Evolutionary conservation across 2,329 filamentous ascomycete genomes (phyloP), one percentile per base, ranked within the genome.

Genomic region (Trichoderma gracile): DNA sequence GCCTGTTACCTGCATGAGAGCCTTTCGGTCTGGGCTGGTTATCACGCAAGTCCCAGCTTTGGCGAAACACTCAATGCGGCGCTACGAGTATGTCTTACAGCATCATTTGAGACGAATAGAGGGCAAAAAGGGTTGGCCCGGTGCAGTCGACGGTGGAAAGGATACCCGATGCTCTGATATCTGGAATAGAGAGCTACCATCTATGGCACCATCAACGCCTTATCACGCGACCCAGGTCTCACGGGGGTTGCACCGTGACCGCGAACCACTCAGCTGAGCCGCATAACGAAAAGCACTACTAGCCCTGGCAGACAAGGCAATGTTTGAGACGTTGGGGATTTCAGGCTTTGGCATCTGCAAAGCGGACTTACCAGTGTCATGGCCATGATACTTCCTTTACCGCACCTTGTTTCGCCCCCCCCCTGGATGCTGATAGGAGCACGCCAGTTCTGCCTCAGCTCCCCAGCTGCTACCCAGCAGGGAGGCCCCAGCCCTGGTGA

Each of bases 1-100:
- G 49, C 58, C 52, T 17, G 52, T n/a, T 56, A 21, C 49, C 43
- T 65, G 55, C 63, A 60, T 60, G 56, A 38, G 49, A 23, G 40
- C 42, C 27, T 12, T 45, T 49, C 27, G 45, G 54, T 17, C 33
- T 2, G 33, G 33, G 12, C 23, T 30, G 49, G 38, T 45, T 14
- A 42, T 49, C 21, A 55, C 42, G 55, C 63, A 55, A 17, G 38
- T 46, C 19, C 25, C 38, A 27, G 52, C 53, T 58, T 47, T 54
- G 25, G 38, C 58, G n/a, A n/a, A 46, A 27, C 27, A 19, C 52
- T 56, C 14, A 21, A 8, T 56, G 46, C 46, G 43, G 52, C 38
- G 30, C 42, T 45, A 42, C 6, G 15, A 33, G 15, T 2, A 47
- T 40, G 43, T 49, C 43, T 49, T 27, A 42, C 50, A 42, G 40